These are phyloP conservation scores for Penicilliopsis zonata DNA, from an alignment of 495 filamentous ascomycete species.

Conservation along the genomic window DNA sequence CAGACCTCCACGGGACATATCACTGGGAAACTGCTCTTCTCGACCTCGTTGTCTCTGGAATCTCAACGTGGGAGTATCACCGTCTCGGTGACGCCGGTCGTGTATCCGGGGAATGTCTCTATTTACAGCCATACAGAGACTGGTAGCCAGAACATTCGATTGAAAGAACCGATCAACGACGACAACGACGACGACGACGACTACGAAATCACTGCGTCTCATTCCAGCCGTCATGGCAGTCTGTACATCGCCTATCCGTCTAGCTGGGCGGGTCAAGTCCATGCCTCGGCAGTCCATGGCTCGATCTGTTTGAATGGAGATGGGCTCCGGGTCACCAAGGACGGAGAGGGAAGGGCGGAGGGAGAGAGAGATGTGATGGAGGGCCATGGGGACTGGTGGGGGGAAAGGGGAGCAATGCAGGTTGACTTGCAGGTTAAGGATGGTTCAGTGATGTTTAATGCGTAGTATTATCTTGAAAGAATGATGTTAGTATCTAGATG, in stretches of 20 bases:
- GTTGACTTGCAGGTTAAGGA: conserved; percentile 3
- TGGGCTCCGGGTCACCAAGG: conserved; percentile 5
- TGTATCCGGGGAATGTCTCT: conserved; percentile 1
- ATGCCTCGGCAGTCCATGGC: conserved; percentile 1
- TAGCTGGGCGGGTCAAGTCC: conserved; percentile 8
- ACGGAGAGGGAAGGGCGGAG: conserved; percentile 2
- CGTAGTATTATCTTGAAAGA: too few relatives aligned
- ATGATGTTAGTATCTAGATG: too few relatives aligned
- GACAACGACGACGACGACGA: neutral
- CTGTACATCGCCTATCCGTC: conserved; percentile 7
- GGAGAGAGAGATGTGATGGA: conserved; percentile 2
- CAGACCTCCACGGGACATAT: conserved; percentile 5
- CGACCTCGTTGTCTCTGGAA: conserved; percentile 3
- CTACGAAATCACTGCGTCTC: conserved; percentile 3
- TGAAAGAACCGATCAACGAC: conserved; percentile 3
- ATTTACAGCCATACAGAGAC: conserved; percentile 1
- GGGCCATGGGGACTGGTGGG: conserved; percentile 5
- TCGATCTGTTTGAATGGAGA: conserved; percentile 4
- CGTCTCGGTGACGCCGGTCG: conserved; percentile 4
- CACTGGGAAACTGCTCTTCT: conserved; percentile 5
- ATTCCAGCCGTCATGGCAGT: conserved; percentile 3
- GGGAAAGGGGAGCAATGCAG: conserved; percentile 7
- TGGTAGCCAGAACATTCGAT: conserved; percentile 3
- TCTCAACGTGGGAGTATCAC: conserved; percentile 4
- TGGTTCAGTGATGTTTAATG: too few relatives aligned